A percentile compares a stretch with the other conserved stretches of the same genome.
phyloP scores from a whole-genome alignment of 345 rosid genomes.

The Arabis alpina region DNA sequence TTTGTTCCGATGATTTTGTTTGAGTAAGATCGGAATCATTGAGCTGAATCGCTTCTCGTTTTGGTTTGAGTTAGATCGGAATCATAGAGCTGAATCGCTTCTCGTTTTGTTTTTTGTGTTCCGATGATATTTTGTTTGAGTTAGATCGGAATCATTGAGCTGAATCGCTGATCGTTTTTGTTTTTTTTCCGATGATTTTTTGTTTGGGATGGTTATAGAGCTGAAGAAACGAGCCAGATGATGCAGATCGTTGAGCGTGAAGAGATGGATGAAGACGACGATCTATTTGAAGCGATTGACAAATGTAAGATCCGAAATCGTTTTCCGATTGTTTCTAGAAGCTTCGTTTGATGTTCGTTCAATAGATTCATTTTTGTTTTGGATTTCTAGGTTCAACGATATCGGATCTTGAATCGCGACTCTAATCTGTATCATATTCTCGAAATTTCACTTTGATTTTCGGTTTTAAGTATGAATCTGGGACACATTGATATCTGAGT shows the following conservation, averaged over 20 bases:
- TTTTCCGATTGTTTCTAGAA: neutral
- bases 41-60: constrained; percentile 36
- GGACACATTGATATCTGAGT: neutral
- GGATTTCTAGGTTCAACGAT: neutral
- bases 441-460: neutral
- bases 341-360: constrained; percentile 3
- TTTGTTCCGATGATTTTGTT: constrained; percentile 17
- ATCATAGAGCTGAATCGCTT: constrained; percentile 51
- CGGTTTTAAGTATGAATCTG: constrained; percentile 5
- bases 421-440: neutral
- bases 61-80: constrained; percentile 21
- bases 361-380: constrained; percentile 14
- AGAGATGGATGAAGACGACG: constrained; percentile 70
- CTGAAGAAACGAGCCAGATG: constrained; percentile 72
- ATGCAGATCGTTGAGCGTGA: constrained; percentile 76
- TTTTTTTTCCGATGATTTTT: constrained; percentile 10
- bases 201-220: constrained; percentile 42
- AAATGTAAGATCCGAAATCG: constrained; percentile 49
- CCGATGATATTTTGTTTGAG: constrained; percentile 16
- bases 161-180: constrained; percentile 11
- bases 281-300: constrained; percentile 77
- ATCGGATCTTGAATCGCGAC: neutral
- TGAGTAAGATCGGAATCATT: constrained; percentile 31
- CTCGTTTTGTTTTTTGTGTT: neutral
- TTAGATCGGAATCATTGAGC: constrained; percentile 41